phyloP scores from a whole-genome alignment of 208 protist species.

The Crithidia mellificae region DNA sequence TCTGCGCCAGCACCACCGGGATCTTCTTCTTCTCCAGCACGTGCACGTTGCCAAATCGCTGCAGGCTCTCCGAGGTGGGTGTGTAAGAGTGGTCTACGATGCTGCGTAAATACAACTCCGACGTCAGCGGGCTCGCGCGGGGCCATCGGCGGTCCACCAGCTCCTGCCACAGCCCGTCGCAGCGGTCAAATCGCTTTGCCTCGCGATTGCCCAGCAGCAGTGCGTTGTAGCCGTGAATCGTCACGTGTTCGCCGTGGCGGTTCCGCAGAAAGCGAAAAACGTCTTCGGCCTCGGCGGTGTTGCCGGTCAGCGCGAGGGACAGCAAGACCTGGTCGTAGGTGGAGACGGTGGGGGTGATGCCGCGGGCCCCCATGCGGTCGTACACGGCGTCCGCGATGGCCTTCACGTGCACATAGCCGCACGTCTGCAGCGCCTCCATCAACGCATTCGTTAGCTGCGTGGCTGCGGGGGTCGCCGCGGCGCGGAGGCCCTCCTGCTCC shows the following conservation, averaged over 20 bases:
- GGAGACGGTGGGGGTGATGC: constrained; percentile 69
- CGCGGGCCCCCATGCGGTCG: constrained; percentile 74
- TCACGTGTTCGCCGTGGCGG: constrained; percentile 66
- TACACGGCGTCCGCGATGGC: constrained; percentile 72
- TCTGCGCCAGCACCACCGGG: constrained; percentile 78
- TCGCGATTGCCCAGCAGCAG: constrained; percentile 83
- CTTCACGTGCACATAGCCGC: constrained; percentile 73
- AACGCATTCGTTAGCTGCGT: constrained; percentile 75
- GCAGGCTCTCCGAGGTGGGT: constrained; percentile 64
- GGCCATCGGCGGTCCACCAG: constrained; percentile 84
- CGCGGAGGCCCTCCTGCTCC: constrained; percentile 16
- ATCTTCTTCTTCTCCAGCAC: constrained; percentile 89
- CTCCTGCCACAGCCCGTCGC: constrained; percentile 83
- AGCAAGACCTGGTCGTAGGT: constrained; percentile 83
- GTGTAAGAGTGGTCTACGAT: constrained; percentile 89
- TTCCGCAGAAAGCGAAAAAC: constrained; percentile 69
- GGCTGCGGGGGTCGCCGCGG: constrained; percentile 47
- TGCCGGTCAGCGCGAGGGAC: constrained; percentile 69
- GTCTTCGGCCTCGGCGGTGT: constrained; percentile 75
- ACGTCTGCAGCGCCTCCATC: constrained; percentile 76
- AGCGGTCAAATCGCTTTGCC: constrained; percentile 64
- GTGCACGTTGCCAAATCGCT: constrained; percentile 79
- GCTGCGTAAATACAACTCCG: constrained; percentile 85
- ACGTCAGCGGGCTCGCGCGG: constrained; percentile 63
- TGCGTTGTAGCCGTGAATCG: constrained; percentile 73